These are phyloP conservation scores for Pythium rishiriense DNA, from an alignment of 352 stramenopile genomes.

Conservation along the genomic window DNA sequence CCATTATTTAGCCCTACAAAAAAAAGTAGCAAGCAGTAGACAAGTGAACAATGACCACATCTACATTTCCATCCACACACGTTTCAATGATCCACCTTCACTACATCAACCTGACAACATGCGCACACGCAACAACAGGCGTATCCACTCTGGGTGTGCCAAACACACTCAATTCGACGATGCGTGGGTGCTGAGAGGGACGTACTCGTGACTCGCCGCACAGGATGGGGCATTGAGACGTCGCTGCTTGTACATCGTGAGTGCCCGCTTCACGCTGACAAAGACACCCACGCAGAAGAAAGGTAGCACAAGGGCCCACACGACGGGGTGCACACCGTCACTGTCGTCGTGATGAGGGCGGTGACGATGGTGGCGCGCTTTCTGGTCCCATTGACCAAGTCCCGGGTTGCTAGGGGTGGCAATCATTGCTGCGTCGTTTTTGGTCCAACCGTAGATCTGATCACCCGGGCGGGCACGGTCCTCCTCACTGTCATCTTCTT, in stretches of 20 bases:
- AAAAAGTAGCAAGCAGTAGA: not conserved
- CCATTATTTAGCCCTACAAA: slow-evolving; percentile 2
- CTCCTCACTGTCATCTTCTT: not conserved
- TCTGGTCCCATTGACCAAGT: not conserved
- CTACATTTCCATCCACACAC: too few species aligned
- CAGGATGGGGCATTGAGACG: too few species aligned
- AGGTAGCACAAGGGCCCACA: slow-evolving; percentile 26
- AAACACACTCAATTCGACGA: not conserved
- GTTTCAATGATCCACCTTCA: not conserved
- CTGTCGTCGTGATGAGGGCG: not conserved
- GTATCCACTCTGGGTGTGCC: too few species aligned
- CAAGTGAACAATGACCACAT: not conserved
- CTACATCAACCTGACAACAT: not conserved
- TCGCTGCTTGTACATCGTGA: not conserved
- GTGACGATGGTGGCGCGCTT: not conserved
- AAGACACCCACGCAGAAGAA: slow-evolving; percentile 27
- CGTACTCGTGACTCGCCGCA: not conserved
- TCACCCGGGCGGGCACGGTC: not conserved
- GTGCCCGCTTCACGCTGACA: slow-evolving; percentile 8
- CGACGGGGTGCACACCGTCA: slow-evolving; percentile 7
- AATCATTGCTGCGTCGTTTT: not conserved
- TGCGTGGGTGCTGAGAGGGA: not conserved
- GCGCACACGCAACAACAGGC: not conserved
- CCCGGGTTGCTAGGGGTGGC: not conserved
- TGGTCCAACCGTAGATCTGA: not conserved